Conservation (phyloP, 1,139 yeast genomes). For the Pneumocystis carinii region DNA sequence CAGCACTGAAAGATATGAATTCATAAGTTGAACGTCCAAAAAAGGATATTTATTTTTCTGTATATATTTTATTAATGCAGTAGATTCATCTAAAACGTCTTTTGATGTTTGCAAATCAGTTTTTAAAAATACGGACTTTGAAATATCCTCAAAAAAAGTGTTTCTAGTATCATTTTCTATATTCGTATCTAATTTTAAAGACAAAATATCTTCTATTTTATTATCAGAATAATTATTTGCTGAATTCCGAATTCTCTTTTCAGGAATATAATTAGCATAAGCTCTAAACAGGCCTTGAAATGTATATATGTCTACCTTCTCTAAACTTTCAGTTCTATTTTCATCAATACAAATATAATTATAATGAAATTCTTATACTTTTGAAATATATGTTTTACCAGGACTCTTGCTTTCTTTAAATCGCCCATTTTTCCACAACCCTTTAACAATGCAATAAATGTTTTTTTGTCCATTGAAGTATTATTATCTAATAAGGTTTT, state of each 20-base stretch:
- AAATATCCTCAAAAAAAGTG: constrained; percentile 3
- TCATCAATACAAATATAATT: neutral
- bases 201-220: neutral
- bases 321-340: neutral
- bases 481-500: constrained; percentile 4
- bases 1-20: constrained; percentile 8
- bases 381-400: constrained; percentile 4
- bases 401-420: constrained; percentile 5
- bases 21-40: constrained; percentile 6
- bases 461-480: constrained; percentile 5
- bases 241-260: neutral
- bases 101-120: constrained; percentile 3
- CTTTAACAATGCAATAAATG: constrained; percentile 8
- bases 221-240: neutral
- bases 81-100: neutral
- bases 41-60: neutral
- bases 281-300: constrained; percentile 9
- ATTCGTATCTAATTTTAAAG: neutral
- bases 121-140: constrained; percentile 5
- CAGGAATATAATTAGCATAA: constrained; percentile 6
- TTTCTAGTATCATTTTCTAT: neutral
- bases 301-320: constrained; percentile 6
- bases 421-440: constrained; percentile 6
- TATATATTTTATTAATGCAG: constrained; percentile 1
- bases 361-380: neutral